These are phyloP conservation scores for Suhomyces sp. DNA, from an alignment of 805 yeast genomes.

Conservation along the genomic window DNA sequence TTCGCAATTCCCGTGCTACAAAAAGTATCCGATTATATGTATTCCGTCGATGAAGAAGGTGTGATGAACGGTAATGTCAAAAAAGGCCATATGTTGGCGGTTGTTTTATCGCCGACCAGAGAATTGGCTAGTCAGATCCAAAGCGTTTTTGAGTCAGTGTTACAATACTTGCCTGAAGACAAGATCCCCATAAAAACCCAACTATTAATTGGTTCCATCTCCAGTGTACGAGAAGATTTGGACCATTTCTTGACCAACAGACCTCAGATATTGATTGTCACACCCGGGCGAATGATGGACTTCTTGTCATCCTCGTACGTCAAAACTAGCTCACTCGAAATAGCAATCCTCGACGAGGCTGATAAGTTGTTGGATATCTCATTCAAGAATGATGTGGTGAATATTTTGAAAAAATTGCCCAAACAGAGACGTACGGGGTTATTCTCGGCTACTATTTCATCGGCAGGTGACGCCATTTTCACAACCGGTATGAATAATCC, in stretches of 20 bases:
- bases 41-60: constrained; percentile 18
- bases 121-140: constrained; percentile 71
- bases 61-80: constrained; percentile 32
- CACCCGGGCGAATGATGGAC: constrained; percentile 87
- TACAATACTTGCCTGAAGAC: constrained; percentile 56
- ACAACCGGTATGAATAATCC: constrained; percentile 93
- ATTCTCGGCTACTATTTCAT: constrained; percentile 88
- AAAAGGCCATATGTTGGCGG: constrained; percentile 67
- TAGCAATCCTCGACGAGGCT: constrained; percentile 87
- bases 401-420: constrained; percentile 69
- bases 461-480: constrained; percentile 75
- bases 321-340: constrained; percentile 61
- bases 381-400: constrained; percentile 64
- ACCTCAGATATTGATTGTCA: constrained; percentile 82
- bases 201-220: constrained; percentile 60
- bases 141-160: constrained; percentile 57
- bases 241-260: constrained; percentile 48
- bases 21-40: constrained; percentile 44
- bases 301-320: constrained; percentile 60
- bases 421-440: constrained; percentile 91
- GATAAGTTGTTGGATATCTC: constrained; percentile 81
- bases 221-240: constrained; percentile 68
- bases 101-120: constrained; percentile 73
- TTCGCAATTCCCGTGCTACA: constrained; percentile 81
- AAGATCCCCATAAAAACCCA: constrained; percentile 49